A percentile compares a stretch with the other conserved stretches of the same genome.
phyloP scores from a whole-genome alignment of 176 grass and related monocot genomes.

The Bothriochloa decipiens region DNA sequence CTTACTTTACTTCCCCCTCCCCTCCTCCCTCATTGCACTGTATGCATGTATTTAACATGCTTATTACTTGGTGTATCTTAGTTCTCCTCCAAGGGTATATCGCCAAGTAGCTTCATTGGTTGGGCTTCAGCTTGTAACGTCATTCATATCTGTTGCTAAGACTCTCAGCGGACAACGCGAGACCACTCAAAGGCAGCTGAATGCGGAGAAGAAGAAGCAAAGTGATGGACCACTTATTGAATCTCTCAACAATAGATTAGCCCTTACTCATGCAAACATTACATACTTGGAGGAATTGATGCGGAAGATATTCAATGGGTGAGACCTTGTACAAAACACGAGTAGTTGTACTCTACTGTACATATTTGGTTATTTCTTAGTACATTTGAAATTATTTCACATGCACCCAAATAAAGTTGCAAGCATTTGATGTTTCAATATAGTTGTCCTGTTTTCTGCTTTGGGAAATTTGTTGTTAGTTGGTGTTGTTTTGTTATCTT shows the following conservation, averaged over 20 bases:
- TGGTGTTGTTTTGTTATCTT: background rate
- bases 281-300: slow-evolving; percentile 84
- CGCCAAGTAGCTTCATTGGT: slow-evolving; percentile 84
- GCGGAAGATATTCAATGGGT: slow-evolving; percentile 94
- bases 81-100: slow-evolving; percentile 93
- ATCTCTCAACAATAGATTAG: slow-evolving; percentile 84
- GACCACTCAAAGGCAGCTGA: slow-evolving; percentile 95
- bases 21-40: background rate
- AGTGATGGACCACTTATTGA: slow-evolving; percentile 85
- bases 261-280: slow-evolving; percentile 86
- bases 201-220: slow-evolving; percentile 90
- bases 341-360: slow-evolving; percentile 7
- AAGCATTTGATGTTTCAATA: background rate
- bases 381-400: background rate
- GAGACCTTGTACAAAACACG: slow-evolving; percentile 40
- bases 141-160: slow-evolving; percentile 91
- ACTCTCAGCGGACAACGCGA: slow-evolving; percentile 87
- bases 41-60: slow-evolving; percentile 34
- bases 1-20: background rate
- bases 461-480: background rate
- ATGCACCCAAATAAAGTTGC: background rate
- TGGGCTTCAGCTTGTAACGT: slow-evolving; percentile 93
- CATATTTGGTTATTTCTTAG: background rate
- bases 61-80: slow-evolving; percentile 51
- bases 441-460: background rate